Evolutionary conservation across 768 basidiomycete species (phyloP).

Genomic region (Clathrus columnatus): DNA sequence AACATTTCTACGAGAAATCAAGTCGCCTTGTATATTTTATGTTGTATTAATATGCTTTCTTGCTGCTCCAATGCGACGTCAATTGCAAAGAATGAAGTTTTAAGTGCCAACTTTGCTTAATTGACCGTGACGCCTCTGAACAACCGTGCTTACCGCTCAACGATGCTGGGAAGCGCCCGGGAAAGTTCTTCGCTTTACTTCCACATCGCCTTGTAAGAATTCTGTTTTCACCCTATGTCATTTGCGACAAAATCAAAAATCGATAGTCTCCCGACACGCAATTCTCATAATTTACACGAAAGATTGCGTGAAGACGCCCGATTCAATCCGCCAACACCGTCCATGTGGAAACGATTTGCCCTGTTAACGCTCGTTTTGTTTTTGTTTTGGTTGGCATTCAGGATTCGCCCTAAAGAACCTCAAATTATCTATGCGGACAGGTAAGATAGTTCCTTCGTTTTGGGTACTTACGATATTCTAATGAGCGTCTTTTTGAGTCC

Average conservation of each 20-base stretch:
- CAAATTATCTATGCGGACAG: slow-evolving; percentile 54
- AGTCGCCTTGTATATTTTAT: too few species aligned
- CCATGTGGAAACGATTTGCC: slow-evolving; percentile 38
- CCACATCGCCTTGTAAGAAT: neutral
- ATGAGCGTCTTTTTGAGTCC: neutral
- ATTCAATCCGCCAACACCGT: slow-evolving; percentile 36
- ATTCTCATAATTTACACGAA: neutral
- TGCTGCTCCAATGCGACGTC: too few species aligned
- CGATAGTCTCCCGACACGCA: neutral
- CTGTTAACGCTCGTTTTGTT: slow-evolving; percentile 33
- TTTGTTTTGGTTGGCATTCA: slow-evolving; percentile 38
- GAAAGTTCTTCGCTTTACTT: too few species aligned
- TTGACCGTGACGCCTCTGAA: too few species aligned
- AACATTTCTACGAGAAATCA: too few species aligned
- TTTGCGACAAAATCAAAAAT: neutral
- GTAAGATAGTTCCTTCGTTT: slow-evolving; percentile 29
- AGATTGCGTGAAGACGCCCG: slow-evolving; percentile 26
- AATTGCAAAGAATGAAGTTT: too few species aligned
- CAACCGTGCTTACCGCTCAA: too few species aligned
- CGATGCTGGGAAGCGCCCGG: too few species aligned
- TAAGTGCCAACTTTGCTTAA: too few species aligned
- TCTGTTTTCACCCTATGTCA: neutral
- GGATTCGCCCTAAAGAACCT: slow-evolving; percentile 23
- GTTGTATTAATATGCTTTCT: too few species aligned
- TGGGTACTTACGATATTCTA: neutral